A percentile compares a stretch with the other conserved stretches of the same genome.
phyloP scores from a whole-genome alignment of 2,329 filamentous ascomycete genomes.

The Amylocarpus encephaloides region DNA sequence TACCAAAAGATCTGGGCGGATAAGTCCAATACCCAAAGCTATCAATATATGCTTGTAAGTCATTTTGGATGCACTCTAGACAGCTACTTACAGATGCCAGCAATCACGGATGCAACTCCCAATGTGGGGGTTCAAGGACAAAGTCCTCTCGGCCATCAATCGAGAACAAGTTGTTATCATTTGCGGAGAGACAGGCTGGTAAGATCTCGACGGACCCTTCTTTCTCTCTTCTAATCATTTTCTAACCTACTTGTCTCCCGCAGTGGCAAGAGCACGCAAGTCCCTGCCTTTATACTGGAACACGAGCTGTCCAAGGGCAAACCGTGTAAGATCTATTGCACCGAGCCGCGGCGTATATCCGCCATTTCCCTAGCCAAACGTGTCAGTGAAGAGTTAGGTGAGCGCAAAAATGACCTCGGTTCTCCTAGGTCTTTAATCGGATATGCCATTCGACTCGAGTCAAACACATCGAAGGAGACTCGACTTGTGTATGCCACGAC shows the following conservation, averaged over 20 bases:
- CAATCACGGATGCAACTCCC: slow-evolving; percentile 72
- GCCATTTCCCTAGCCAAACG: slow-evolving; percentile 88
- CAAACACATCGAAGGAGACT: slow-evolving; percentile 75
- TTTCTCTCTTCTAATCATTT: slow-evolving; percentile 1
- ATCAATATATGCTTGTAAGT: slow-evolving; percentile 69
- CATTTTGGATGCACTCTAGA: neutral
- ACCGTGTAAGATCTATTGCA: slow-evolving; percentile 88
- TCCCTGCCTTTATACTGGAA: slow-evolving; percentile 90
- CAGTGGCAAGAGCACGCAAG: slow-evolving; percentile 89
- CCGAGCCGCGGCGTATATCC: slow-evolving; percentile 90
- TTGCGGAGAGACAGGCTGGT: slow-evolving; percentile 92
- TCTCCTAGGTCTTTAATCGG: slow-evolving; percentile 80
- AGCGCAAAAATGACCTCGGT: slow-evolving; percentile 74
- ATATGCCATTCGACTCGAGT: slow-evolving; percentile 89
- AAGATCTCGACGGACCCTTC: slow-evolving; percentile 22
- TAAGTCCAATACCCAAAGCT: slow-evolving; percentile 53
- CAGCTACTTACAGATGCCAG: slow-evolving; percentile 28
- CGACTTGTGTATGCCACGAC: slow-evolving; percentile 83
- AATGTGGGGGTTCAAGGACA: slow-evolving; percentile 77
- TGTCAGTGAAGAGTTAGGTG: slow-evolving; percentile 91
- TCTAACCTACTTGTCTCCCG: slow-evolving; percentile 27
- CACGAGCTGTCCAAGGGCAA: slow-evolving; percentile 75
- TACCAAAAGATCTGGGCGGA: slow-evolving; percentile 54
- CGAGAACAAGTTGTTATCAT: slow-evolving; percentile 83
- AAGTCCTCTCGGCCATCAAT: slow-evolving; percentile 72